Evolutionary conservation across 371 early-diverging fungal genomes (phyloP).

Genomic region (Rhizoclosmatium hyalinum): DNA sequence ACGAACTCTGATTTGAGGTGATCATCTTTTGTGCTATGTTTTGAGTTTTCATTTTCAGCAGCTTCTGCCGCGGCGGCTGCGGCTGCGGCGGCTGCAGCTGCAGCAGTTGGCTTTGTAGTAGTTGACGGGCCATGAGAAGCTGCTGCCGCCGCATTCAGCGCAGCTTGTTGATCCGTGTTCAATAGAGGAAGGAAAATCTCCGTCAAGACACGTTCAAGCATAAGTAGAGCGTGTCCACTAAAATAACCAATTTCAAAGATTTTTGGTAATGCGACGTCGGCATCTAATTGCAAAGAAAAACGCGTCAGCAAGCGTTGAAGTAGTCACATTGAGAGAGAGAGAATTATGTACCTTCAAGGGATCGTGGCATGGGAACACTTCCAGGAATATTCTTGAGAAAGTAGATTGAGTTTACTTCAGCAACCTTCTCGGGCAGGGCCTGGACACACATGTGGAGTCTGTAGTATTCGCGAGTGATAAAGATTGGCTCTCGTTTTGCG

Average conservation of each 20-base stretch:
- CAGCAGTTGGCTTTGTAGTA: conserved; percentile 14
- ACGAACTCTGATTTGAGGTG: conserved; percentile 51
- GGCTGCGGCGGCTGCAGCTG: conserved; percentile 25
- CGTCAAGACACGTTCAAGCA: conserved; percentile 57
- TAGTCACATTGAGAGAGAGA: conserved; percentile 6
- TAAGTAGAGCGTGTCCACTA: conserved; percentile 55
- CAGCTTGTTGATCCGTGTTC: conserved; percentile 27
- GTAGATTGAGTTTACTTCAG: conserved; percentile 58
- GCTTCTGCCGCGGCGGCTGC: conserved; percentile 14
- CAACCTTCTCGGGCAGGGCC: conserved; percentile 51
- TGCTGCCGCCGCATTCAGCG: neutral
- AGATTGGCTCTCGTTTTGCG: conserved; percentile 19
- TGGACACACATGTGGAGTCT: conserved; percentile 49
- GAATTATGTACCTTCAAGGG: conserved; percentile 38
- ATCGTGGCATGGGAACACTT: conserved; percentile 46
- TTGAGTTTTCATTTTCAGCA: conserved; percentile 16
- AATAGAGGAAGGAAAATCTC: conserved; percentile 64
- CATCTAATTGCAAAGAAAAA: conserved; percentile 38
- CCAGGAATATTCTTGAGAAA: conserved; percentile 54
- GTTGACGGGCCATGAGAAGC: neutral
- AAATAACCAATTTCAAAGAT: conserved; percentile 59
- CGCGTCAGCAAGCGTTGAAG: neutral
- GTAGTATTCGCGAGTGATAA: conserved; percentile 34
- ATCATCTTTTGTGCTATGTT: conserved; percentile 33
- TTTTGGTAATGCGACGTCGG: conserved; percentile 33